These are phyloP conservation scores for Pseudogymnoascus sp. DNA, from an alignment of 2,329 filamentous ascomycete genomes.

Conservation along the genomic window DNA sequence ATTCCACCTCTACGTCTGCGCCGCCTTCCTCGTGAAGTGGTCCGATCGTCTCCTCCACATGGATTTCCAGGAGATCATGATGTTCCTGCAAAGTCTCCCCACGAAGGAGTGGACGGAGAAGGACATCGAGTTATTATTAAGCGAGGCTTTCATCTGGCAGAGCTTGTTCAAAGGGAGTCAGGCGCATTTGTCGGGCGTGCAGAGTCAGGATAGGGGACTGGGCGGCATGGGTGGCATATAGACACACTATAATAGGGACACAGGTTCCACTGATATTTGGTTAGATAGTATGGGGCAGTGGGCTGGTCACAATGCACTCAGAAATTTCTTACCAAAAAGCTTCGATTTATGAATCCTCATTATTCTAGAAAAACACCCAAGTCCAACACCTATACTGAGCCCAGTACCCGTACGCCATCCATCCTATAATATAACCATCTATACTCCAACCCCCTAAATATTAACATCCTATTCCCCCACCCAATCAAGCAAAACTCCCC, in stretches of 20 bases:
- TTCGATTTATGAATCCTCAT: slow-evolving; percentile 20
- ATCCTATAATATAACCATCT: neutral
- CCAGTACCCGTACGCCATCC: neutral
- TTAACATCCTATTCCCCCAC: neutral
- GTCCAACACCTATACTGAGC: neutral
- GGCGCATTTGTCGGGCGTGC: slow-evolving; percentile 63
- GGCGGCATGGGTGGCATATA: slow-evolving; percentile 6
- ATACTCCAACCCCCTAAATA: neutral
- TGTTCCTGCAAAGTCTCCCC: slow-evolving; percentile 93
- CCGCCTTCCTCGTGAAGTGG: slow-evolving; percentile 97
- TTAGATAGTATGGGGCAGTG: slow-evolving; percentile 1
- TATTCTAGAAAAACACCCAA: slow-evolving; percentile 18
- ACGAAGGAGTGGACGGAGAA: slow-evolving; percentile 95
- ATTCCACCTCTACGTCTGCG: slow-evolving; percentile 97
- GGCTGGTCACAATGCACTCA: slow-evolving; percentile 7
- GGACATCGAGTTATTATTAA: slow-evolving; percentile 90
- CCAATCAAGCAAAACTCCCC: slow-evolving; percentile 38
- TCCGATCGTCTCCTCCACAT: slow-evolving; percentile 89
- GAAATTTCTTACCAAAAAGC: neutral
- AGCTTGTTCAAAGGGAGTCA: slow-evolving; percentile 91
- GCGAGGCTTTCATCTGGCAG: slow-evolving; percentile 98
- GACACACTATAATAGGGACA: slow-evolving; percentile 2
- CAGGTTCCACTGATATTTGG: neutral
- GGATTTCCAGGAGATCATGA: slow-evolving; percentile 99
- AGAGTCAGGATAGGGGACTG: neutral